phyloP scores from a whole-genome alignment of 169 alveolate species.

The Plasmodium blacklocki region DNA sequence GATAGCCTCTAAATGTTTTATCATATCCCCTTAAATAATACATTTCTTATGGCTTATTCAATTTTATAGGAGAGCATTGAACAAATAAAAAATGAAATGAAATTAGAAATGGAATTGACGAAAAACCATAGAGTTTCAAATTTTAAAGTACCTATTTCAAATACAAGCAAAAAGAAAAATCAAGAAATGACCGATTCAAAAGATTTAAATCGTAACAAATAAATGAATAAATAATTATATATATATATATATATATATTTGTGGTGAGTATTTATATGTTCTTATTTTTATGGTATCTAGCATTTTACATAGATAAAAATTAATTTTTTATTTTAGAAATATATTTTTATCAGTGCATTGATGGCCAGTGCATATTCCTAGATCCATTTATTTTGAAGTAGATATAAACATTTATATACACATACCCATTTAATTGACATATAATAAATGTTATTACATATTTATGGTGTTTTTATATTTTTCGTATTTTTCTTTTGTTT shows the following conservation, averaged over 20 bases:
- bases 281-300: not conserved
- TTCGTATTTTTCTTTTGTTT: not conserved
- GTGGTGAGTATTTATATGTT: not conserved
- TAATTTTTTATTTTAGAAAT: conserved; percentile 15
- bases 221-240: not conserved
- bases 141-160: not conserved
- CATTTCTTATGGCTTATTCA: not conserved
- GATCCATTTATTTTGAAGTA: conserved; percentile 71
- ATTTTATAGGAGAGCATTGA: conserved; percentile 47
- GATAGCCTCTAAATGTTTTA: not conserved
- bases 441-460: not conserved
- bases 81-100: conserved; percentile 58
- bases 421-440: not conserved
- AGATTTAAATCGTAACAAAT: conserved; percentile 12
- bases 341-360: conserved; percentile 63
- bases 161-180: conserved; percentile 4
- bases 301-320: not conserved
- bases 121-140: not conserved
- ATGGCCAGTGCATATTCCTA: conserved; percentile 65
- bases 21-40: not conserved
- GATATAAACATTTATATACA: not conserved
- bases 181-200: conserved; percentile 5
- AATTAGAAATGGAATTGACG: conserved; percentile 10
- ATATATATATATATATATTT: not conserved
- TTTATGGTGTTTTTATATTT: not conserved